A percentile compares a stretch with the other conserved stretches of the same genome.
Conservation (phyloP, 495 filamentous ascomycete species). For the Penicillium egyptiacum region DNA sequence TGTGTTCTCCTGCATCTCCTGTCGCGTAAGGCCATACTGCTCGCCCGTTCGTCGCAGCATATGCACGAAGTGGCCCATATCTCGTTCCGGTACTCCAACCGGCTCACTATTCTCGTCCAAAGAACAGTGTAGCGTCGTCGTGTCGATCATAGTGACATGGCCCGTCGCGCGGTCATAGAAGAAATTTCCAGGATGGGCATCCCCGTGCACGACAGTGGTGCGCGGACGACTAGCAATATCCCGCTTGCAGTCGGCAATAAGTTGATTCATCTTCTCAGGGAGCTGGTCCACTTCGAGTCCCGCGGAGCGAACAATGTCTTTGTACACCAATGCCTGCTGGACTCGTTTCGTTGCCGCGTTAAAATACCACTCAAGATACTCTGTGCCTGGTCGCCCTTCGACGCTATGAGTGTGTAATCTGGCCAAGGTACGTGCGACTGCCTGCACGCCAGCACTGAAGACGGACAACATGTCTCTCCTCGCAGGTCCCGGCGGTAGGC, state of each 20-base stretch:
- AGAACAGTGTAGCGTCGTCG: conserved; percentile 4
- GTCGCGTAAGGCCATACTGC: neutral
- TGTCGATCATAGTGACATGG: neutral
- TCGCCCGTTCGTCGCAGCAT: conserved; percentile 4
- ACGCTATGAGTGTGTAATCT: conserved; percentile 3
- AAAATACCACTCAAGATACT: conserved; percentile 3
- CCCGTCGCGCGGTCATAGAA: conserved; percentile 2
- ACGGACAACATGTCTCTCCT: neutral
- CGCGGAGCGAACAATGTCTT: neutral
- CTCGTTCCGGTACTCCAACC: neutral
- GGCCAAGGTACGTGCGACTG: conserved; percentile 1
- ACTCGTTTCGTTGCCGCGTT: conserved; percentile 1
- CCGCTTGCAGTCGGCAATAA: neutral
- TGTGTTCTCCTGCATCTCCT: conserved; percentile 2
- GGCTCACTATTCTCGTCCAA: conserved; percentile 1
- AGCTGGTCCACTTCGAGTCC: neutral
- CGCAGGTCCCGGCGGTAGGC: neutral
- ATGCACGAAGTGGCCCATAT: neutral
- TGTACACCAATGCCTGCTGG: neutral
- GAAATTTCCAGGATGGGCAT: conserved; percentile 2
- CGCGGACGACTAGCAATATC: neutral
- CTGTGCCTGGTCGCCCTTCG: neutral
- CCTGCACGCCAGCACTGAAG: neutral
- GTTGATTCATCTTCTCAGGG: neutral
- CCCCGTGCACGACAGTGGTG: conserved; percentile 1